Evolutionary conservation across 352 stramenopile species (phyloP).

Genomic region (Phytopythium helicoides): DNA sequence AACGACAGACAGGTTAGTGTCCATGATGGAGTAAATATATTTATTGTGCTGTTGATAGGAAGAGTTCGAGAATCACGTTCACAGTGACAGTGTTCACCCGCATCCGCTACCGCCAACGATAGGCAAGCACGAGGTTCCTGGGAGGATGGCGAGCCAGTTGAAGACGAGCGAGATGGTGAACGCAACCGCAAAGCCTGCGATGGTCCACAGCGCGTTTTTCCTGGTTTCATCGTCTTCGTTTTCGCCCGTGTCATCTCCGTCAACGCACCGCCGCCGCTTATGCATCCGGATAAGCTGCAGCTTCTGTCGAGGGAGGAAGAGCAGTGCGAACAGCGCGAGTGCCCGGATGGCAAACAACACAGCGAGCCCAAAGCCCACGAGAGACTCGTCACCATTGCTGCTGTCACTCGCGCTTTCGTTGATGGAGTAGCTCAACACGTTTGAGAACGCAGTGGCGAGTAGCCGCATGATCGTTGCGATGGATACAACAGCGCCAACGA

Average conservation of each 20-base stretch:
- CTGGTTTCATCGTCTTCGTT: neutral
- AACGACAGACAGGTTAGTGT: neutral
- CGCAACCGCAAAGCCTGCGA: conserved; percentile 26
- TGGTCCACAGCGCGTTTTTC: conserved; percentile 32
- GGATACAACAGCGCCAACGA: conserved; percentile 49
- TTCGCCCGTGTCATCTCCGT: neutral
- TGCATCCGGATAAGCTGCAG: conserved; percentile 38
- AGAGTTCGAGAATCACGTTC: neutral
- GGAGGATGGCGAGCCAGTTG: conserved; percentile 30
- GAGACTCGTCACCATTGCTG: conserved; percentile 1
- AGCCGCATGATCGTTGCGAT: conserved; percentile 51
- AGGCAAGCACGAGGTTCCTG: conserved; percentile 26
- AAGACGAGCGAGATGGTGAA: conserved; percentile 37
- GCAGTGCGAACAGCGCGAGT: conserved; percentile 34
- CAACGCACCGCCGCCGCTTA: neutral
- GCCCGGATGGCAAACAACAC: conserved; percentile 41
- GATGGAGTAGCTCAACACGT: conserved; percentile 40
- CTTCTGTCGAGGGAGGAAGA: conserved; percentile 47
- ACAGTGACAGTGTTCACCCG: conserved; percentile 7
- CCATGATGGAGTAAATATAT: conserved; percentile 12
- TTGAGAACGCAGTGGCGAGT: conserved; percentile 40
- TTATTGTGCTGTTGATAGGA: conserved; percentile 14
- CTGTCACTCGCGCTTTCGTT: conserved; percentile 19
- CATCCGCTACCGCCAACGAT: conserved; percentile 35
- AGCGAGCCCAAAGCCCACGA: conserved; percentile 33